These are phyloP conservation scores for Durotheca rogersii DNA, from an alignment of 495 filamentous ascomycete species.

Conservation along the genomic window DNA sequence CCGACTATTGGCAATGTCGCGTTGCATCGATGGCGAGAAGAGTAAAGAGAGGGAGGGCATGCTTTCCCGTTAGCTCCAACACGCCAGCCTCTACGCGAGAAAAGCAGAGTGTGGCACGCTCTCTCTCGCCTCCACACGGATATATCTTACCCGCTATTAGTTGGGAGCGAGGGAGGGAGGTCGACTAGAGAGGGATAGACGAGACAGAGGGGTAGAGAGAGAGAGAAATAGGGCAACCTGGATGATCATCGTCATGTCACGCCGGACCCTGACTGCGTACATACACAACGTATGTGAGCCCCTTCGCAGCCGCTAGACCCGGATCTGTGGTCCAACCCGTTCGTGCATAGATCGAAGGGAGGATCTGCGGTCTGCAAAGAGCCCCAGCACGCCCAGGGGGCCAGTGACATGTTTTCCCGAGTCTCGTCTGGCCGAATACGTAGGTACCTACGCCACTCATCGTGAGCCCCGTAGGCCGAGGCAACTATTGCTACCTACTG, in stretches of 20 bases:
- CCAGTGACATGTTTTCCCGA: background rate
- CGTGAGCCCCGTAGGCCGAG: too few relatives aligned
- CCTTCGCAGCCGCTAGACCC: background rate
- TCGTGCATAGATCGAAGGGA: slow-evolving; percentile 6
- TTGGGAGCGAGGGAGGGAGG: too few relatives aligned
- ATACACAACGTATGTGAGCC: too few relatives aligned
- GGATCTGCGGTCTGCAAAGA: slow-evolving; percentile 1
- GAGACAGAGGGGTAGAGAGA: too few relatives aligned
- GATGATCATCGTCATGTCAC: too few relatives aligned
- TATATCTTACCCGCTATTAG: too few relatives aligned
- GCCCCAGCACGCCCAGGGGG: background rate
- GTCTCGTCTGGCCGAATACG: background rate
- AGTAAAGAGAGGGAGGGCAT: too few relatives aligned
- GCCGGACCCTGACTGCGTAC: slow-evolving; percentile 4
- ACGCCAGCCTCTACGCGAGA: slow-evolving; percentile 17
- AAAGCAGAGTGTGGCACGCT: slow-evolving; percentile 1
- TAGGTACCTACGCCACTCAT: too few relatives aligned
- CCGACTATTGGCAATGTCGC: slow-evolving; percentile 26
- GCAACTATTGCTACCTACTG: too few relatives aligned
- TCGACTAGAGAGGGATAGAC: too few relatives aligned
- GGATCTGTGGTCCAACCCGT: slow-evolving; percentile 4
- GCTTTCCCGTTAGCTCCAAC: too few relatives aligned
- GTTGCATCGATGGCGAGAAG: slow-evolving; percentile 5
- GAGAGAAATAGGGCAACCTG: too few relatives aligned
- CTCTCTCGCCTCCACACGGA: slow-evolving; percentile 3